Conservation (phyloP, 108 stramenopile genomes). For the Nitzschia sp. region DNA sequence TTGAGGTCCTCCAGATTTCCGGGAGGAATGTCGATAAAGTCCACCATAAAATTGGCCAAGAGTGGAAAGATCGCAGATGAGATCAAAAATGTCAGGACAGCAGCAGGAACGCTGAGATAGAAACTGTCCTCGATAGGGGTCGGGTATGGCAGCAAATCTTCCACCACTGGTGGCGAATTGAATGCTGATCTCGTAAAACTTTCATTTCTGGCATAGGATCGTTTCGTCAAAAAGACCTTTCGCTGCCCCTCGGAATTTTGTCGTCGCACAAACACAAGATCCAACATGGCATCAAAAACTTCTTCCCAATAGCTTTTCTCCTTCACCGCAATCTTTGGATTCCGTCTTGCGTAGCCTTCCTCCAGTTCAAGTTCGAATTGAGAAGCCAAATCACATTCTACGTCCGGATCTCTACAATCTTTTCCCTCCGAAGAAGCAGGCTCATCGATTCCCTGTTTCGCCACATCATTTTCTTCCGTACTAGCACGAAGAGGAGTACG, state of each 20-base stretch:
- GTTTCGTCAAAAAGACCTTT: neutral
- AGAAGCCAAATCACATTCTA: neutral
- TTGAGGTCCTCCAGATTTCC: slow-evolving; percentile 32
- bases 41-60: slow-evolving; percentile 28
- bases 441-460: too few species aligned
- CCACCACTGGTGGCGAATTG: slow-evolving; percentile 18
- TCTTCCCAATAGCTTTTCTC: neutral
- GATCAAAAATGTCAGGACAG: slow-evolving; percentile 20
- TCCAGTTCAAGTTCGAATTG: neutral
- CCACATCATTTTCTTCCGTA: too few species aligned
- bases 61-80: slow-evolving; percentile 41
- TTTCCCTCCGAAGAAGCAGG: too few species aligned
- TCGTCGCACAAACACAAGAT: neutral
- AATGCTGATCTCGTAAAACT: neutral
- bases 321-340: neutral
- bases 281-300: neutral
- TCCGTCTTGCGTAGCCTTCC: neutral
- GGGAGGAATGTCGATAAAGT: slow-evolving; percentile 26
- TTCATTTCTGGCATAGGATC: neutral
- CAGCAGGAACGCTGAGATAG: slow-evolving; percentile 28
- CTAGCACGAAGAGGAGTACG: too few species aligned
- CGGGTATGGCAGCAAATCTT: slow-evolving; percentile 27
- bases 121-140: slow-evolving; percentile 15
- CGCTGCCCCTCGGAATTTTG: neutral
- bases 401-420: neutral